phyloP scores from a whole-genome alignment of 202 grass and related monocot genomes.

The Zoysia matrella region DNA sequence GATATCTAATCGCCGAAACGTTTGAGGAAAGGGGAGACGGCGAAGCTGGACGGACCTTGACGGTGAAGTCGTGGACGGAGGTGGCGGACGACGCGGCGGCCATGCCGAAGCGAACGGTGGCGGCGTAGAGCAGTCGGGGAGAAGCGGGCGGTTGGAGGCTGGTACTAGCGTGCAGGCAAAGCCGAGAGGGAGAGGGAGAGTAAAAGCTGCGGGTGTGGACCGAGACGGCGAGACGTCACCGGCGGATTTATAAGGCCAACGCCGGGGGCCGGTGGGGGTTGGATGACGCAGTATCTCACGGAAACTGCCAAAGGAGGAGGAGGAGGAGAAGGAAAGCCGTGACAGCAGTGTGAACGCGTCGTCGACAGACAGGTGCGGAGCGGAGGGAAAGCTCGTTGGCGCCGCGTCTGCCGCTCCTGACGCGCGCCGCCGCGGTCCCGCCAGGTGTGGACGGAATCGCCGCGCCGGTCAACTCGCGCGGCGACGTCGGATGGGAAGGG shows the following conservation, averaged over 20 bases:
- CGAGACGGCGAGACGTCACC: conserved; percentile 18
- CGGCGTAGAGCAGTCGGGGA: neutral
- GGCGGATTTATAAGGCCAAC: conserved; percentile 25
- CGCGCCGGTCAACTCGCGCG: neutral
- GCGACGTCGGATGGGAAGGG: neutral
- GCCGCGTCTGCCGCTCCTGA: neutral
- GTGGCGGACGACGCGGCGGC: conserved; percentile 60
- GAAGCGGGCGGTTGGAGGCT: conserved; percentile 23
- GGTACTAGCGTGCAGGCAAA: conserved; percentile 37
- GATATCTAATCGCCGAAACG: neutral
- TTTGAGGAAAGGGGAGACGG: neutral
- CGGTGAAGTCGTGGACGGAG: conserved; percentile 45
- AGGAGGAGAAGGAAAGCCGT: neutral
- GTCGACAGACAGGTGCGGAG: neutral
- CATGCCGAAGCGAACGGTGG: conserved; percentile 34
- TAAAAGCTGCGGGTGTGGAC: conserved; percentile 24
- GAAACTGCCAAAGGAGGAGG: neutral
- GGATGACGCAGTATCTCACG: conserved; percentile 2
- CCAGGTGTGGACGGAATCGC: conserved; percentile 34
- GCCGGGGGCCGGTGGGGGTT: conserved; percentile 12
- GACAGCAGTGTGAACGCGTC: conserved; percentile 36
- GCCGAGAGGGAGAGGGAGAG: neutral
- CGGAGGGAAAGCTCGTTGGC: neutral
- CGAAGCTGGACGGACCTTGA: conserved; percentile 38
- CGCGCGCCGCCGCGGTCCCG: neutral